Conservation (phyloP, 163 green algal genomes). For the Scenedesmus sp. region DNA sequence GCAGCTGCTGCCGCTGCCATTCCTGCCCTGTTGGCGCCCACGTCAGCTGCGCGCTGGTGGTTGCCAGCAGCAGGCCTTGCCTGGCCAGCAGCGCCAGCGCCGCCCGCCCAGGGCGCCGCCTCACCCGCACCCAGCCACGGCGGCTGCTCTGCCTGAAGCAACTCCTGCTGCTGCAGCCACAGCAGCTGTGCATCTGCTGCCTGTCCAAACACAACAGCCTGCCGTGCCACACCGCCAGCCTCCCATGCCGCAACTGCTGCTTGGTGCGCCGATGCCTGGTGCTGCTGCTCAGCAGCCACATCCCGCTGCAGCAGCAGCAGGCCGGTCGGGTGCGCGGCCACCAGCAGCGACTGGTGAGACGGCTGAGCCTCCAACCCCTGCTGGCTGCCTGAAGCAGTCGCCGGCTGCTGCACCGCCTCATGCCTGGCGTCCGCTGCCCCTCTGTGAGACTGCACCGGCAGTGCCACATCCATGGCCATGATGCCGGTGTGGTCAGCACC, state of each 20-base stretch:
- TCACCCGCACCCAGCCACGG: constrained; percentile 40
- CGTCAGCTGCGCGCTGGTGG: neutral
- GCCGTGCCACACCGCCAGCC: neutral
- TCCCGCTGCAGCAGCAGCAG: constrained; percentile 49
- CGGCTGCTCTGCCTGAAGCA: neutral
- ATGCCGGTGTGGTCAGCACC: constrained; percentile 1
- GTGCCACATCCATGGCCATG: constrained; percentile 30
- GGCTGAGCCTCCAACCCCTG: neutral
- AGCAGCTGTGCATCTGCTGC: neutral
- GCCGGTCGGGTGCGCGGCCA: constrained; percentile 25
- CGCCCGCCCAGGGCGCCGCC: constrained; percentile 44
- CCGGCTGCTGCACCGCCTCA: neutral
- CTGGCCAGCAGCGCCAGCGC: neutral
- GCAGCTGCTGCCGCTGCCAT: constrained; percentile 28
- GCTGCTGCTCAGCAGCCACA: constrained; percentile 5
- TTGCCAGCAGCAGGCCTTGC: neutral
- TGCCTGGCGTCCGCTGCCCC: neutral
- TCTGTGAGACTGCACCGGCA: neutral
- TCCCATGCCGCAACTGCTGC: constrained; percentile 27
- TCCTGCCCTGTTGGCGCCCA: neutral
- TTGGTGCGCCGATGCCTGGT: neutral
- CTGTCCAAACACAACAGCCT: neutral
- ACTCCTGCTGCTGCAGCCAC: constrained; percentile 6
- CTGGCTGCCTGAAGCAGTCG: neutral
- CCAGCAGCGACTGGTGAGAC: constrained; percentile 11